Conservation (phyloP, 139 green algal genomes). For the Coelastrella sp. region DNA sequence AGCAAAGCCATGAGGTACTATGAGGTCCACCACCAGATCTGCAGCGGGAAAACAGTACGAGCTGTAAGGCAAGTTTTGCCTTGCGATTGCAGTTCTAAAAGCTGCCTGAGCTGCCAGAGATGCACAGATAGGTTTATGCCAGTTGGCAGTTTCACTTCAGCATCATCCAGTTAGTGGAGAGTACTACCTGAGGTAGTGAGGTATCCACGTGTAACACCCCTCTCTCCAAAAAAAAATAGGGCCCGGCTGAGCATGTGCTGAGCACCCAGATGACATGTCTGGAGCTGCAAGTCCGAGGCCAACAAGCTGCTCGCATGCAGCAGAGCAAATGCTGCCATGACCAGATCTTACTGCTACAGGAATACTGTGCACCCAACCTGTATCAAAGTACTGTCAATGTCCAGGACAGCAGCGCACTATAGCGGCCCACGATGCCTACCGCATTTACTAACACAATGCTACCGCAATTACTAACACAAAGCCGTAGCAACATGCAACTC, state of each 20-base stretch:
- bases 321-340: neutral
- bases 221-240: no score
- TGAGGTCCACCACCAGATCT: constrained; percentile 15
- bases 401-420: no score
- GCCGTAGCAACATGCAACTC: neutral
- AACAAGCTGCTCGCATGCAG: neutral
- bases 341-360: neutral
- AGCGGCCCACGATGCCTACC: no score
- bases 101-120: neutral
- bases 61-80: neutral
- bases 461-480: neutral
- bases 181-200: no score
- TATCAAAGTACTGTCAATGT: no score
- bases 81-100: neutral
- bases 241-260: no score
- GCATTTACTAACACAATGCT: no score
- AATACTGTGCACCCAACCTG: neutral
- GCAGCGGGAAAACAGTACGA: neutral
- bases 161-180: no score
- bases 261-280: neutral
- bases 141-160: no score
- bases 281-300: neutral
- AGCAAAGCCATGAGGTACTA: constrained; percentile 26
- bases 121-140: no score
- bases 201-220: no score